Evolutionary conservation across 495 filamentous ascomycete genomes (phyloP).

Genomic region (Daldinia bambusicola): DNA sequence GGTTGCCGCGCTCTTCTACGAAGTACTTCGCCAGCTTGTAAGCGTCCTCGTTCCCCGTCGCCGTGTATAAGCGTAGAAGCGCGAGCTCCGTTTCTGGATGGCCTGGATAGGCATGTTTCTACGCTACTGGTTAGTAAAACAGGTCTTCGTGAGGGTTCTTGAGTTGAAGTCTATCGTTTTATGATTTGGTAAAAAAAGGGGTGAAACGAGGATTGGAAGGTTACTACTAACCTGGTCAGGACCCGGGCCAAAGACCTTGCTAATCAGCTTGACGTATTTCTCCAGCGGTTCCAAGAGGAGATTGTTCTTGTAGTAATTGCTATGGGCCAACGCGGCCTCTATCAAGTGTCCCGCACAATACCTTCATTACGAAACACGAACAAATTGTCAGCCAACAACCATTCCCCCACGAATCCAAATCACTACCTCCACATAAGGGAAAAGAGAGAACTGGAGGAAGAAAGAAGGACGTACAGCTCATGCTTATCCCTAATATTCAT

Average conservation of each 20-base stretch:
- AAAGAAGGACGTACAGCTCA: constrained; percentile 60
- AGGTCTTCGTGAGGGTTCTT: background rate
- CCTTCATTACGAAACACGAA: constrained; percentile 41
- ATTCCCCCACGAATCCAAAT: background rate
- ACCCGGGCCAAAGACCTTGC: constrained; percentile 59
- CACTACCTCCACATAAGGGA: background rate
- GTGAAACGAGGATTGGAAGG: too few species aligned
- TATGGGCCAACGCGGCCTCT: constrained; percentile 67
- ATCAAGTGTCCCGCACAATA: constrained; percentile 70
- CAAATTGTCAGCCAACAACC: constrained; percentile 13
- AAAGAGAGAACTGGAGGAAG: background rate
- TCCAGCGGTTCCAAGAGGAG: constrained; percentile 61
- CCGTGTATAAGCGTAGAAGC: constrained; percentile 63
- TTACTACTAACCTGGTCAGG: constrained; percentile 50
- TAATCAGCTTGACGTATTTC: constrained; percentile 65
- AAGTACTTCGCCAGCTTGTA: constrained; percentile 65
- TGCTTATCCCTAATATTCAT: constrained; percentile 69
- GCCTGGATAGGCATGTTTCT: constrained; percentile 66
- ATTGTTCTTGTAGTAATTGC: constrained; percentile 61
- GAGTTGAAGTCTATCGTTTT: background rate
- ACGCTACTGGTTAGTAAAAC: background rate
- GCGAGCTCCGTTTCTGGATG: constrained; percentile 70
- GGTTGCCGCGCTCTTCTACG: constrained; percentile 67
- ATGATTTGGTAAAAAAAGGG: background rate
- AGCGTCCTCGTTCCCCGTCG: constrained; percentile 57